Base-by-base conservation (phyloP, 2,329 filamentous ascomycete species). In the Calycina herbarum region DNA sequence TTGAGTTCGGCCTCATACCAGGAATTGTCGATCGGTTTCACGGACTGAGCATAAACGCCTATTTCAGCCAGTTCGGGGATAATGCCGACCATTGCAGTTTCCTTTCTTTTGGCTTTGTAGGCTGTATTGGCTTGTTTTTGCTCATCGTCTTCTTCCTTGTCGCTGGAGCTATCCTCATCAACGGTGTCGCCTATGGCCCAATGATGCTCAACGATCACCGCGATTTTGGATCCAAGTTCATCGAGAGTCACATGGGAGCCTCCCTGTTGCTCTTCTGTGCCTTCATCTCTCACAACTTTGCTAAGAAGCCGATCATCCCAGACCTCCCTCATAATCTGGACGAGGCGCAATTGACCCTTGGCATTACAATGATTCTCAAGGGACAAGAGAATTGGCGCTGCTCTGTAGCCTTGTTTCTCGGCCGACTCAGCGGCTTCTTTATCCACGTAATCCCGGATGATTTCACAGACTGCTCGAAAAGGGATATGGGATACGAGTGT, bases 41-140 rank as follows among this genome's bases (percentile, higher is more conserved):
- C 86, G 0, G 86, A 89, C 73, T 91, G 88, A 0, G 88, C 88
- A 69, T 90, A 91, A 1, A 91, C 86, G 3, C 88, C 88, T 0
- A 91, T 79, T 54, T 83, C 84, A 0, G 86, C 86, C 1, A 91
- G 82, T 70, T 89, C 87, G 0, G 88, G 86, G 27, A 90, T 80
- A 70, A 91, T 89, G 64, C 80, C 73, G 6, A 79, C 74, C 0
- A 79, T 78, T 0, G 79, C 77, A 0, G 81, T 75, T 71, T 84
- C 83, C 71, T 83, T 84, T 73, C 84, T 81, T 35, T 62, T 62
- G 11, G 78, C 78, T 63, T 82, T 82, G 76, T 89, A 89, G 20
- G 80, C 79, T 63, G 82, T 76, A 35, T 81, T 82, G 0, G 83
- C 85, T 5, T 74, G 70, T 63, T 76, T 79, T 67, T 80, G 77